Evolutionary conservation across 2,329 filamentous ascomycete species (phyloP).

Genomic region (Venturia asperata): DNA sequence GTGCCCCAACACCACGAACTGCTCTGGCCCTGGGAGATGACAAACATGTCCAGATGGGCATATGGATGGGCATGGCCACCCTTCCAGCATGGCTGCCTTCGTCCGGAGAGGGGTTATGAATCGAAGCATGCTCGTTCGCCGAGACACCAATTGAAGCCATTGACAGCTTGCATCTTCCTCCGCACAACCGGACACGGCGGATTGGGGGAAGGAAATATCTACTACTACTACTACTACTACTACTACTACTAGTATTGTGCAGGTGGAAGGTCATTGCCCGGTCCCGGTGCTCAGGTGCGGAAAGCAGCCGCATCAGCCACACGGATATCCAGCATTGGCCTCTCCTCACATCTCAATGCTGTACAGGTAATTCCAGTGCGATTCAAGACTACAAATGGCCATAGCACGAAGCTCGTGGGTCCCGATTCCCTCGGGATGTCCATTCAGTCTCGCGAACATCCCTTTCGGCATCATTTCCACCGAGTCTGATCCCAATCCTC

Average conservation of each 20-base stretch:
- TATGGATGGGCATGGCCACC: no score
- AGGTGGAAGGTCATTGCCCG: no score
- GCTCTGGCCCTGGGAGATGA: no score
- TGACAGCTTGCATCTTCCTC: background rate
- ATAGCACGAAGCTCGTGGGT: constrained; percentile 15
- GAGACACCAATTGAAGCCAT: no score
- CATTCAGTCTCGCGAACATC: constrained; percentile 48
- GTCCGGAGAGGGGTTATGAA: background rate
- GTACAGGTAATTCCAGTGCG: background rate
- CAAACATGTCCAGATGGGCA: no score
- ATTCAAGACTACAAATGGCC: background rate
- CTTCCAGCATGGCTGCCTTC: background rate
- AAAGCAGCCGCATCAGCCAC: background rate
- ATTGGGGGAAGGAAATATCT: no score
- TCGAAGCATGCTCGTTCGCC: background rate
- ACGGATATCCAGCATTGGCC: no score
- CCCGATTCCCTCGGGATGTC: background rate
- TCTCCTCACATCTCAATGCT: no score
- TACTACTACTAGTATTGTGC: no score
- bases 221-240: no score
- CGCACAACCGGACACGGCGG: background rate
- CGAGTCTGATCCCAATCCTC: constrained; percentile 46
- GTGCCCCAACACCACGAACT: background rate
- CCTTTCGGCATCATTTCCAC: constrained; percentile 78
- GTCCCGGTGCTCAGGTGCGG: background rate